Percentiles rank a stretch among this genome's conserved stretches.
Evolutionary conservation across 2,329 filamentous ascomycete genomes (phyloP).

Genomic region (Penicillium sp.): DNA sequence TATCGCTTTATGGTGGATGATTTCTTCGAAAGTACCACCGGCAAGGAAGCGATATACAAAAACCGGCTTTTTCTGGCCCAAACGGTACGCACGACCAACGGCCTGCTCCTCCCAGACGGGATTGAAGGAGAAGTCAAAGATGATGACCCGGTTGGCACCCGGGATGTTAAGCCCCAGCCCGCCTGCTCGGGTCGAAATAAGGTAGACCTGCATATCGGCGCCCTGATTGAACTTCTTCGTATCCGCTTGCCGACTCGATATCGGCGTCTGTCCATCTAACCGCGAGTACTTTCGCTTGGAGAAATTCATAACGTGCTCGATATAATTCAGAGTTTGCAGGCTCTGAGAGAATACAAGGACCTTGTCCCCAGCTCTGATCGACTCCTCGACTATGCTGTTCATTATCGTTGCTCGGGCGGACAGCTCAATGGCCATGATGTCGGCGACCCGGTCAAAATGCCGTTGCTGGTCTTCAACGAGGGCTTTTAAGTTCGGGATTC

Average conservation of each 20-base stretch:
- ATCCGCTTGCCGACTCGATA: conserved; percentile 63
- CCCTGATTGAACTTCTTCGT: conserved; percentile 71
- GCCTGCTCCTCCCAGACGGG: conserved; percentile 85
- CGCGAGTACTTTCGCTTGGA: conserved; percentile 58
- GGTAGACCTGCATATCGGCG: conserved; percentile 62
- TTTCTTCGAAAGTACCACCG: conserved; percentile 79
- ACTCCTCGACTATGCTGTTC: conserved; percentile 71
- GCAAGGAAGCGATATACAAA: conserved; percentile 82
- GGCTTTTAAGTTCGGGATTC: conserved; percentile 38
- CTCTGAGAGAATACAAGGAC: conserved; percentile 81
- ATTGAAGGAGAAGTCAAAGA: conserved; percentile 84
- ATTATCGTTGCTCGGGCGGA: conserved; percentile 74
- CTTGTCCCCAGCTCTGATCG: conserved; percentile 68
- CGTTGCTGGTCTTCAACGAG: conserved; percentile 40
- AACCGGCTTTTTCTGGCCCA: conserved; percentile 80
- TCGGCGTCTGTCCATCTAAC: conserved; percentile 70
- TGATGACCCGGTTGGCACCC: conserved; percentile 82
- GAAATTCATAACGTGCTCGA: conserved; percentile 61
- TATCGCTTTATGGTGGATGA: conserved; percentile 72
- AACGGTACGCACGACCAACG: conserved; percentile 81
- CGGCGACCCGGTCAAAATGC: conserved; percentile 36
- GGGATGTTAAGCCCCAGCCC: conserved; percentile 83
- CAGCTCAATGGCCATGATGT: conserved; percentile 51
- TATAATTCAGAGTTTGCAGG: conserved; percentile 70
- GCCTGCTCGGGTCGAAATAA: conserved; percentile 84